Base-by-base conservation (phyloP, 2,329 filamentous ascomycete species). In the Colletotrichum higginsianum region DNA sequence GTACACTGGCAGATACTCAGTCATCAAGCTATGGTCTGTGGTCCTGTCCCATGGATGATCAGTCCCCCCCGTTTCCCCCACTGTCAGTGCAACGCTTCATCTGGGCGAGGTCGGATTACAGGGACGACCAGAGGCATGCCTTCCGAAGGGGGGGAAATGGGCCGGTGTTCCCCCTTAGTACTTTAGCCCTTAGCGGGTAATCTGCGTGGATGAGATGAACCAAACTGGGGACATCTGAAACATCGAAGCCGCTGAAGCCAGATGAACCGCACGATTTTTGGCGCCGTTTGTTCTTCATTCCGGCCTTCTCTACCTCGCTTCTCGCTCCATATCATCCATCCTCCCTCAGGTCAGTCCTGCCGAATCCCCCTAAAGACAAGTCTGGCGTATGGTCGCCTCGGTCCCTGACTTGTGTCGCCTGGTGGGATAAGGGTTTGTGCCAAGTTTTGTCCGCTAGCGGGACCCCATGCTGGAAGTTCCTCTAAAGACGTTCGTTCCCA, bases 11-110 rank as follows among this genome's bases (percentile, higher is more conserved):
- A 38, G 35, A 38, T 38, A 35, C 35, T 38, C 35, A 38, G 9
- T 30, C 35, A 23, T 50, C 66, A 72, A 68, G 69, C 65, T 49
- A 65, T 63, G 69, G 65, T 72, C 69, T 56, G 63, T 47, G 66
- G 26, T 53, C 4, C 23, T 18, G 23, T 53, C 58, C 65, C 35
- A 58, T 63, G 58, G 57, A 38, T 38, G 35, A 38, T 38, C 35
- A 38, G 12, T 35, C 8, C 38, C 9, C 38, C 26, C 16, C 30
- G 30, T 35, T 35, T 21, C 18, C 65, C 42, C 60, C 52, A 47
- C 68, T 12, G 42, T 12, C 62, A 26, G 47, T 71, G 47, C 62
- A 15, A 67, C 67, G 62, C 67, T 71, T 66, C 61, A 71, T 71
- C 62, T 71, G 67, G 47, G 57, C 52, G 16, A 15, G 49, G 63